phyloP scores from a whole-genome alignment of 169 alveolate species.

The Plasmodium chabaudi region DNA sequence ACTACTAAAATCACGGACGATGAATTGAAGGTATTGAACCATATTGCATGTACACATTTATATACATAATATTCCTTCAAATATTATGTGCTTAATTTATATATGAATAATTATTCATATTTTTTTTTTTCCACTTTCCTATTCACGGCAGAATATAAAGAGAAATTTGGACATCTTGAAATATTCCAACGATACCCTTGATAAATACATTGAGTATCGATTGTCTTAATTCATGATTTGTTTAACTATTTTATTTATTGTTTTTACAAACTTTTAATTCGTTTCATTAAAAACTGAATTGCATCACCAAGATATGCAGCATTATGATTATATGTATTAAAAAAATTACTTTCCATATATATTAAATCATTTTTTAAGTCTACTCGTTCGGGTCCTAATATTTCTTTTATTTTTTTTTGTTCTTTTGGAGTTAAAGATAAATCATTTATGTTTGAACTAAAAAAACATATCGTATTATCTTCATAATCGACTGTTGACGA shows the following conservation, averaged over 20 bases:
- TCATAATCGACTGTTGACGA: slow-evolving; percentile 78
- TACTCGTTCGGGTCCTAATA: slow-evolving; percentile 74
- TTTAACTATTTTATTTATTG: slow-evolving; percentile 18
- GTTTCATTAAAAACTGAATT: slow-evolving; percentile 62
- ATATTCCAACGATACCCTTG: slow-evolving; percentile 63
- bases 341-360: slow-evolving; percentile 74
- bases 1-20: slow-evolving; percentile 73
- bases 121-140: slow-evolving; percentile 3
- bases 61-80: background rate
- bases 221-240: slow-evolving; percentile 6
- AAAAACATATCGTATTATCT: slow-evolving; percentile 72
- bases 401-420: slow-evolving; percentile 45
- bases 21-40: slow-evolving; percentile 30
- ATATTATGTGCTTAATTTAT: background rate
- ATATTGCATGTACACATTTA: background rate
- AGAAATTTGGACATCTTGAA: slow-evolving; percentile 28
- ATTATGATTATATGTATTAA: slow-evolving; percentile 75
- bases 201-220: slow-evolving; percentile 63
- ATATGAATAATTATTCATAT: background rate
- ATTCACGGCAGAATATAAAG: slow-evolving; percentile 23
- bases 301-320: slow-evolving; percentile 78
- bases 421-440: slow-evolving; percentile 76
- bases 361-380: slow-evolving; percentile 36
- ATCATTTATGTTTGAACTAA: slow-evolving; percentile 83
- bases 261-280: slow-evolving; percentile 72